Evolutionary conservation across 2,329 filamentous ascomycete species (phyloP), one percentile per base, ranked within the genome.

Genomic region (Aureobasidium zeae): DNA sequence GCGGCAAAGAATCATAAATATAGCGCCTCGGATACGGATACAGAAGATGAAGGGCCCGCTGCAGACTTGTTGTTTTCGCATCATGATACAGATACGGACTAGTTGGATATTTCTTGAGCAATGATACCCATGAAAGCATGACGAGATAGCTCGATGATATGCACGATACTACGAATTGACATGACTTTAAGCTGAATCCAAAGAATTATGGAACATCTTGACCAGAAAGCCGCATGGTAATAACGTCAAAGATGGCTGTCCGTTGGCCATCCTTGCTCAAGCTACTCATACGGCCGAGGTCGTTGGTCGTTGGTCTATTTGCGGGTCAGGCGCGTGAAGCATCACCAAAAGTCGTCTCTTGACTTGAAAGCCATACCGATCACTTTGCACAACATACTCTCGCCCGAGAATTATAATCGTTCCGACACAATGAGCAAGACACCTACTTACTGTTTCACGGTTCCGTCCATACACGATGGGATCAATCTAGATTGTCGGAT

Each of bases 381-480:
- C n/a, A n/a, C n/a, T n/a, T n/a, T n/a, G n/a, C n/a, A n/a, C n/a
- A n/a, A n/a, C n/a, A n/a, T n/a, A n/a, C n/a, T n/a, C n/a, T n/a
- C n/a, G n/a, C n/a, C n/a, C n/a, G n/a, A n/a, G n/a, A n/a, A n/a
- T n/a, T n/a, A 17, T 9, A 25, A 13, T 10, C 3, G 19, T n/a
- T 2, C n/a, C 12, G 21, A 5, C 2, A 44, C 31, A 26, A 21
- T 10, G 5, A 26, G 22, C 5, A 16, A 20, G 15, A 15, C 20
- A 13, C 36, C 45, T 15, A 32, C 15, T 2, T 47, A 42, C 25
- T 31, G 21, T 55, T 84, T 95, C 59, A 82, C 79, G 16, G 78
- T 96, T 45, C 88, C 88, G 22, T 94, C 87, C 46, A 65, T 94
- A 39, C 75, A 93, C 62, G 88, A 95, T 62, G 76, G 80, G 47